Evolutionary conservation across 2,329 filamentous ascomycete genomes (phyloP), one percentile per base, ranked within the genome.

Genomic region (Venturia nashicola): DNA sequence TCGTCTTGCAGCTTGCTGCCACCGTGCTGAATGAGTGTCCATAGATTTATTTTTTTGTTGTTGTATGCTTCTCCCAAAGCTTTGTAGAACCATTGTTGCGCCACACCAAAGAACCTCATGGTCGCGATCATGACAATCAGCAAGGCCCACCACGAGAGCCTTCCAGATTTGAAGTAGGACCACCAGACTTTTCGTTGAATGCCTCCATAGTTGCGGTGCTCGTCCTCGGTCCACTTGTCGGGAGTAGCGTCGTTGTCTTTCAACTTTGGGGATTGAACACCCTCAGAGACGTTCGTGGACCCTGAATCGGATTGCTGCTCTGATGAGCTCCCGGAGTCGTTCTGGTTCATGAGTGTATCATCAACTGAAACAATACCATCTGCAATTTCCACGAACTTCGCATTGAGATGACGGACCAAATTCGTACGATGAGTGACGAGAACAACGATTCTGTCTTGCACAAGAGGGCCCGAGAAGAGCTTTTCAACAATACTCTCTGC

Each of bases 81-180:
- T 72, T 96, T 95, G 63, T 96, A 80, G 55, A 94, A 92, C 82
- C 90, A 93, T 1, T 84, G 86, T 69, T 90, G 83, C 0, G 80
- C 81, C 44, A 95, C 78, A 43, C 86, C 82, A 20, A 83, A 76
- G 18, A 86, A 70, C 5, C 91, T 85, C 68, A 85, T 90, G 0
- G 86, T 48, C 7, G 82, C 73, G 65, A 91, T 84, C 14, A 86
- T 77, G 0, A 83, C 43, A 3, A 93, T 77, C 2, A 92, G 79
- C 1, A 84, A 69, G 3, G 76, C 72, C 91, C 91, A 96, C 79
- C 86, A 90, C 64, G 79, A 79, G 59, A 92, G 78, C 14, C 84
- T 87, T 2, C 91, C 91, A 5, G 91, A 89, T 73, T 86, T 88
- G 75, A 96, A 86, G 68, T 95, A 96, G 67, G 86, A 85, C 85